Conservation (phyloP, 257 asterid genomes). For the Mitragyna speciosa region DNA sequence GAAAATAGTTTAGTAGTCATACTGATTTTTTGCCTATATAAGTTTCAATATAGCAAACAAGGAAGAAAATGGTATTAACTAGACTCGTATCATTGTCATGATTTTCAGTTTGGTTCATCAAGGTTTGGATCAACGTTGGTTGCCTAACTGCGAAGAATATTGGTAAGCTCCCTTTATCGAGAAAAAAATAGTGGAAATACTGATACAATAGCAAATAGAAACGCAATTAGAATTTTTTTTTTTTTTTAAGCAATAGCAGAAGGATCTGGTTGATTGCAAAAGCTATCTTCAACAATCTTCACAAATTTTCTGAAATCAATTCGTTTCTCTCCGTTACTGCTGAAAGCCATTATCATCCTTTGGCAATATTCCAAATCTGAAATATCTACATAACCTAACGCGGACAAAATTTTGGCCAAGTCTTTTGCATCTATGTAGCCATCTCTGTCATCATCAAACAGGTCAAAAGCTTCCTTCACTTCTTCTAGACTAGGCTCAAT, state of each 20-base stretch:
- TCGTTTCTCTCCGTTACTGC: constrained; percentile 44
- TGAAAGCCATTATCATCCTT: constrained; percentile 37
- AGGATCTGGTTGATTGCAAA: neutral
- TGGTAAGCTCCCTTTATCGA: too few species aligned
- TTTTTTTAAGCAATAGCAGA: neutral
- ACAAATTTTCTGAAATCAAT: constrained; percentile 56
- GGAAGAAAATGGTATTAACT: too few species aligned
- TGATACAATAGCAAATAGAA: neutral
- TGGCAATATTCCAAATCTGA: constrained; percentile 30
- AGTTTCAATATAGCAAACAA: too few species aligned
- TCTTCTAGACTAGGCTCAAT: constrained; percentile 43
- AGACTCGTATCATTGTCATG: too few species aligned
- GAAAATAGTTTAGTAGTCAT: too few species aligned
- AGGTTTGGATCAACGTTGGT: too few species aligned
- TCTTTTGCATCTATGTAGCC: constrained; percentile 56
- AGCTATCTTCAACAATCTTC: constrained; percentile 45
- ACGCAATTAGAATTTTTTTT: neutral
- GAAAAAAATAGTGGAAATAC: too few species aligned
- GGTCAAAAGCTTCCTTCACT: constrained; percentile 46
- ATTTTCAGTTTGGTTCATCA: too few species aligned
- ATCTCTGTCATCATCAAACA: constrained; percentile 52
- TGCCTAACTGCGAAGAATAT: too few species aligned
- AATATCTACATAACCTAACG: constrained; percentile 34
- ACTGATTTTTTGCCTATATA: too few species aligned
- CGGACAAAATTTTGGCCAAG: constrained; percentile 33